phyloP scores from a whole-genome alignment of 345 rosid species.

The sweet orange (Citrus sinensis) region DNA sequence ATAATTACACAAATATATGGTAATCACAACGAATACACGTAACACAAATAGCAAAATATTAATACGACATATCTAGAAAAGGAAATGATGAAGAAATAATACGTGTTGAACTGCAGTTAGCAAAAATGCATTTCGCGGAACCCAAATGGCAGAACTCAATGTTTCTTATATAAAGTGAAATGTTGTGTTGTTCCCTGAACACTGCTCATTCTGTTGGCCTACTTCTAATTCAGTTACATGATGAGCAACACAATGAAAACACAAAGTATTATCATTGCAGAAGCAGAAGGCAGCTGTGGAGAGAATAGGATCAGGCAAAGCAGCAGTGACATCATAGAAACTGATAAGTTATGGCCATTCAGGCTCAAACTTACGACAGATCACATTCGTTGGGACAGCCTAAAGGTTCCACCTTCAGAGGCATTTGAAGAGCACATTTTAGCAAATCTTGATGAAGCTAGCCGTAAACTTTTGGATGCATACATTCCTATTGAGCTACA shows the following conservation, averaged over 20 bases:
- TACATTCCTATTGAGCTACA: constrained; percentile 17
- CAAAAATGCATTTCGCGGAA: background rate
- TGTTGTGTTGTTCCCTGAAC: too few species aligned
- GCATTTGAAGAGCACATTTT: constrained; percentile 25
- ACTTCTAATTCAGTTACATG: background rate
- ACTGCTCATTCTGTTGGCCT: background rate
- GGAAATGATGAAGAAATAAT: background rate
- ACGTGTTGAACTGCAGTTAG: background rate
- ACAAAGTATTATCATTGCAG: background rate
- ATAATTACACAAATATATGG: background rate
- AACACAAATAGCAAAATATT: background rate
- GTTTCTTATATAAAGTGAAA: background rate
- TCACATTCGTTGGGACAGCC: constrained; percentile 33
- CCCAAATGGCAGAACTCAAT: background rate
- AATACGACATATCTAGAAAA: background rate
- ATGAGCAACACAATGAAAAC: background rate
- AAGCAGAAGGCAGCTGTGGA: background rate
- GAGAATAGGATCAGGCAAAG: background rate
- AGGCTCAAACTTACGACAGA: constrained; percentile 24
- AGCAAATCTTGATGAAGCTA: constrained; percentile 11
- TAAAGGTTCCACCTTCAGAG: constrained; percentile 24
- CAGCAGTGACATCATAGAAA: background rate
- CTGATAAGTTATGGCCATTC: constrained; percentile 21
- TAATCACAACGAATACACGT: background rate
- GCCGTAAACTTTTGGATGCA: constrained; percentile 1